Evolutionary conservation across 2,329 filamentous ascomycete genomes (phyloP), one percentile per base, ranked within the genome.

Genomic region (Madurella fahalii): DNA sequence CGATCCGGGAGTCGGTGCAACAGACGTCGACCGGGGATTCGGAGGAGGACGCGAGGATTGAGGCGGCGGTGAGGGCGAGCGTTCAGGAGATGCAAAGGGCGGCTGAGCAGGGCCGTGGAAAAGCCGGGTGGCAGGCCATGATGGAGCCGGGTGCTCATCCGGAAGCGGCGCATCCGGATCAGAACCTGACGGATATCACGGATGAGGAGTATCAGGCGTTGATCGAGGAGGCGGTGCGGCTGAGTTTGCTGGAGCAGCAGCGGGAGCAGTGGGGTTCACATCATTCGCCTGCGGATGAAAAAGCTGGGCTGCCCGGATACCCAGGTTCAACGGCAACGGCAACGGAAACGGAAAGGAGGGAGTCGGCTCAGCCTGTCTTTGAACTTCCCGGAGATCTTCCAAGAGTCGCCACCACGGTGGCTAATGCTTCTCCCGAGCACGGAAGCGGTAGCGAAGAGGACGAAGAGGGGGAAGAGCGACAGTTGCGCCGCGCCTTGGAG

Each of bases 31-130:
- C 74, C 1, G 89, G 89, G 11, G 78, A 93, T 58, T 66, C 77
- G 0, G 77, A 82, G 17, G 87, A 94, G 67, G 90, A 94, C 64
- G 78, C 77, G 18, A 75, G 81, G 55, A 78, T 95, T 46, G 89
- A 91, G 65, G 77, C 82, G 17, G 89, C 89, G 1, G 87, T 95
- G 48, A 78, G 87, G 13, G 84, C 87, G 5, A 90, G 86, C 58
- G 76, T 94, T 15, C 74, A 72, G 13, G 84, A 88, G 37, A 71
- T 80, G 58, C 72, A 68, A 37, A 52, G 60, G 16, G 61, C 62
- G 5, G 54, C 63, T 37, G 18, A 63, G 62, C 47, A 65, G 61
- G 39, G 53, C 47, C 60, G 39, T 47, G 55, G 43, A 51, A 65
- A n/a, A 18, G 5, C 9, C 25, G 12, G 17, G 18, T 40, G 34